Evolutionary conservation across 2,329 filamentous ascomycete species (phyloP), one percentile per base, ranked within the genome.

Genomic region (Trichoderma sp.): DNA sequence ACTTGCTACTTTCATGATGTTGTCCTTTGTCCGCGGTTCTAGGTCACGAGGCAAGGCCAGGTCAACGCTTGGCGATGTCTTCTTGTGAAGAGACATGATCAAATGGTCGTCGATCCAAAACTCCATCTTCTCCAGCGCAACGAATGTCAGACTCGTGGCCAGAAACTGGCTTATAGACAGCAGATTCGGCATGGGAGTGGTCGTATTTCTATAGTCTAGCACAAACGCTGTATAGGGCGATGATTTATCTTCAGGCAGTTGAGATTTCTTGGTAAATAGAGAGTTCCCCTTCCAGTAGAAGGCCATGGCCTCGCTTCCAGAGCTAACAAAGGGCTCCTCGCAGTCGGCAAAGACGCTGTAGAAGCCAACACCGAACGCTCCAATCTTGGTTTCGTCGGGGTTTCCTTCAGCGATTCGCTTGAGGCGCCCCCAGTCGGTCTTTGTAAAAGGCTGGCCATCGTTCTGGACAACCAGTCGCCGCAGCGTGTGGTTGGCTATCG

Each of bases 261-360:
- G 89, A 26, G 96, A 85, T 73, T 93, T 92, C 74, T 94, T 91
- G 28, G 96, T 99, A 78, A 97, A 98, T 1, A 99, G 86, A 5
- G 93, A 93, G 78, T 98, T 98, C n/a, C 92, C 94, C 79, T 97
- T 98, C 96, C 96, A 99, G 82, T 97, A 99, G 77, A 99, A 99
- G 0, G 95, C 95, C 93, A 99, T 97, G 46, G 94, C 94, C 80
- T 97, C 90, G 71, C 86, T 88, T 0, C 96, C 96, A 0, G 95
- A 98, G 73, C 93, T 96, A 72, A 99, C 92, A 76, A 99, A 98
- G 0, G 96, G 96, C 74, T 97, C 94, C 80, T 99, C 96, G 78
- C 95, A 99, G 78, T 99, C 96, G 71, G 96, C 93, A 78, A 99
- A 99, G 49, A 98, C 95, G 78, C 93, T 97, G 84, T 99, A 99